Evolutionary conservation across 139 green algal genomes (phyloP).

Genomic region (Desmodesmus armatus): DNA sequence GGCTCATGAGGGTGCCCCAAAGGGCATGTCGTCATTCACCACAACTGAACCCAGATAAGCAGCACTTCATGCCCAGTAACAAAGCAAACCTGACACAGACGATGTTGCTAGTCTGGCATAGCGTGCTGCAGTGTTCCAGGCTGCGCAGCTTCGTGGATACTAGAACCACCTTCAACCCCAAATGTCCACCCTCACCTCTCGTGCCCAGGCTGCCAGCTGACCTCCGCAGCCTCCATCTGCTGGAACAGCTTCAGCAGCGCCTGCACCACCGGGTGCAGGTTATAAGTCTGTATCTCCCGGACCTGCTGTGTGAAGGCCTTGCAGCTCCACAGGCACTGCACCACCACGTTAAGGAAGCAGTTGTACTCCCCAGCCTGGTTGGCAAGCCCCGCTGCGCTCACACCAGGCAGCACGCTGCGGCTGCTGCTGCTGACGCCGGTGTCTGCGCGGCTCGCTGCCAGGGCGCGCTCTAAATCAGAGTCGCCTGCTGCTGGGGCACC

Average conservation of each 20-base stretch:
- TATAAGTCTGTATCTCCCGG: not conserved
- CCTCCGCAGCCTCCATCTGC: constrained; percentile 52
- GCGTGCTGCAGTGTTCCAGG: no score
- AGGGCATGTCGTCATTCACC: no score
- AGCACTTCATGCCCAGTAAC: no score
- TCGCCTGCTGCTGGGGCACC: no score
- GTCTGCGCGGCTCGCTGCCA: not conserved
- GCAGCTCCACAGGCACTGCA: constrained; percentile 82
- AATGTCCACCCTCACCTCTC: constrained; percentile 11
- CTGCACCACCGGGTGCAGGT: constrained; percentile 58
- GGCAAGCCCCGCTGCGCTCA: constrained; percentile 55
- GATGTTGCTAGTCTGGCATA: no score
- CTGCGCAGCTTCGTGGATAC: no score
- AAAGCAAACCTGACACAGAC: no score
- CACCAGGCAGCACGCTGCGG: not conserved
- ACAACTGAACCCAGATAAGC: no score
- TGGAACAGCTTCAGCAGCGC: constrained; percentile 69
- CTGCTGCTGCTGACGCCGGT: not conserved
- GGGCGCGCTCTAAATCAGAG: no score
- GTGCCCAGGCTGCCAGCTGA: constrained; percentile 34
- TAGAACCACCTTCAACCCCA: no score
- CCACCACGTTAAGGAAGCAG: constrained; percentile 93
- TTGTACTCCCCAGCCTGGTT: constrained; percentile 88
- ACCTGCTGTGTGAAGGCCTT: constrained; percentile 49
- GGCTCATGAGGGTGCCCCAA: no score